Percentiles rank a stretch among this genome's conserved stretches.
These are phyloP conservation scores for Pyrenula aspistea DNA, from an alignment of 495 filamentous ascomycete species.

Conservation along the genomic window DNA sequence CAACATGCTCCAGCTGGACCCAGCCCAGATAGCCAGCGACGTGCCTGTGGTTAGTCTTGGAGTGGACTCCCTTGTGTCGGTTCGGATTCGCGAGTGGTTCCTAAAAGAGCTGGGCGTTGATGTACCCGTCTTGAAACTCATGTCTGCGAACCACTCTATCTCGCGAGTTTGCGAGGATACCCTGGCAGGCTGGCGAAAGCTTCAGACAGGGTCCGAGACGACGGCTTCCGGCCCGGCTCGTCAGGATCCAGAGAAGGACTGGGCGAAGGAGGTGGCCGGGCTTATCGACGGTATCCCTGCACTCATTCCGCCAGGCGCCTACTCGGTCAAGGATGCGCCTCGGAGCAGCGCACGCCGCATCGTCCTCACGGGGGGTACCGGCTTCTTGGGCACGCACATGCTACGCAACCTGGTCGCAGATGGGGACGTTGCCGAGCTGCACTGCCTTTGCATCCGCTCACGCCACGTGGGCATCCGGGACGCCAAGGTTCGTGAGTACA, in stretches of 20 bases:
- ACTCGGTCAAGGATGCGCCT: no score
- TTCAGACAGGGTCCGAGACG: no score
- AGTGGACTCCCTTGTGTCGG: slow-evolving; percentile 21
- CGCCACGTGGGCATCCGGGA: slow-evolving; percentile 1
- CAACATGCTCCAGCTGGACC: background rate
- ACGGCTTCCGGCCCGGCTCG: no score
- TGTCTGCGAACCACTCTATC: slow-evolving; percentile 16
- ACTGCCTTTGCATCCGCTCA: background rate
- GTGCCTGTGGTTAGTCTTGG: slow-evolving; percentile 17
- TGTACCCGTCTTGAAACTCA: slow-evolving; percentile 38
- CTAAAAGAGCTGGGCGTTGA: slow-evolving; percentile 24
- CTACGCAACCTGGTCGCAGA: background rate
- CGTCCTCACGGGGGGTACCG: background rate
- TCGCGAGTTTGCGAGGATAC: no score
- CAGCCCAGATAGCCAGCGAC: slow-evolving; percentile 6
- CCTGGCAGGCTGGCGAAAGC: no score
- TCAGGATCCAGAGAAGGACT: no score
- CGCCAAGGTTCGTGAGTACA: slow-evolving; percentile 10
- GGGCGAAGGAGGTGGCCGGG: no score
- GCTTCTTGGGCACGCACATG: background rate
- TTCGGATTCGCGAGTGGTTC: slow-evolving; percentile 24
- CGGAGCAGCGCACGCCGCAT: background rate
- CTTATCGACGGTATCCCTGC: no score
- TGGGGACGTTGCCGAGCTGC: background rate
- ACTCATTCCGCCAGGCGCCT: no score